Evolutionary conservation across 192 early-diverging fungal species (phyloP), one percentile per base, ranked within the genome.

Genomic region (Linnemannia elongata): DNA sequence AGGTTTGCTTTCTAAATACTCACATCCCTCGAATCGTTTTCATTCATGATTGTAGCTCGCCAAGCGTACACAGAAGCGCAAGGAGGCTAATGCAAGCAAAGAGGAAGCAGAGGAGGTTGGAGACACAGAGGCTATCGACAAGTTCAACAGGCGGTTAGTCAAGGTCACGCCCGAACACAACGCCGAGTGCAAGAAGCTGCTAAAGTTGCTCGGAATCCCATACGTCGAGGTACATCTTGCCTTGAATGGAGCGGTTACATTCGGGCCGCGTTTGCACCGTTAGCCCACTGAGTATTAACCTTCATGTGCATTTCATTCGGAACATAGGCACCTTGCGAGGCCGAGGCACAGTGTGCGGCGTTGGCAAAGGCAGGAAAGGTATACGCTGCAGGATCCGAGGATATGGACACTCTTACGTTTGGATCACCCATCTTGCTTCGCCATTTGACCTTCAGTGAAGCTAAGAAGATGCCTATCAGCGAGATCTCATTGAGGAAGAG

Each of bases 321-420:
- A 73, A 18, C 18, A 38, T 81, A 93, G 85, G 98, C 98, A 22
- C 98, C 98, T 13, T 96, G 96, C 84, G 98, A 99, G 89, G 98
- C 98, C 7, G 98, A 99, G 82, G 97, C 98, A 1, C 97, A 99
- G 83, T 99, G 98, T 85, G 98, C 98, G 6, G 96, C 94, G 24
- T 87, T 99, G 36, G 96, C 95, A n/a, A 93, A 91, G 74, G 91
- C 94, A 1, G 97, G 97, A 66, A 97, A 97, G 77, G 93, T 99
- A 4, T 98, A 94, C 87, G 98, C 96, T 39, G 97, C 97, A 24
- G 98, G 96, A 27, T 98, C 97, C 17, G 98, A 99, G 82, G 98
- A 99, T 90, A 99, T 99, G 98, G 98, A 99, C 79, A 99, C 98
- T 0, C 90, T 99, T 69, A 96, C 97, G 20, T 99, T 99, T 89